Evolutionary conservation across 2,329 filamentous ascomycete species (phyloP).

Genomic region (Fusarium staphyleae): DNA sequence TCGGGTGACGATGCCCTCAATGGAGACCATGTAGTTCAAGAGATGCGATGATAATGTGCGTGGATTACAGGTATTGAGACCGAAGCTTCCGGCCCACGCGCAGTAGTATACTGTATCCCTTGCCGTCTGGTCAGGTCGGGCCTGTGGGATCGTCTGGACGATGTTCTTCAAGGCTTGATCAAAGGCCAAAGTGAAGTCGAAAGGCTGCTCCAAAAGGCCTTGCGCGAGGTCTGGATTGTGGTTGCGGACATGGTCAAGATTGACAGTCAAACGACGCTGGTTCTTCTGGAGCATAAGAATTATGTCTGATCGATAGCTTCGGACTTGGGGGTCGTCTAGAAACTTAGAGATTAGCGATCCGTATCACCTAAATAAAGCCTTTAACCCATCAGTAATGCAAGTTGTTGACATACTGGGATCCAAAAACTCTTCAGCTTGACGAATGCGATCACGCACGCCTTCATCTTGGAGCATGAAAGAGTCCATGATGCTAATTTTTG

Average conservation of each 20-base stretch:
- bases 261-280: slow-evolving; percentile 71
- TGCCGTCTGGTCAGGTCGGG: slow-evolving; percentile 76
- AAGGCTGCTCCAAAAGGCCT: slow-evolving; percentile 81
- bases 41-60: slow-evolving; percentile 88
- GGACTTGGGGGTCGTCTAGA: slow-evolving; percentile 59
- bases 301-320: slow-evolving; percentile 90
- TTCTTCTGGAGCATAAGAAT: slow-evolving; percentile 76
- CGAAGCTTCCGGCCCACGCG: slow-evolving; percentile 96
- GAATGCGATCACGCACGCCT: slow-evolving; percentile 81
- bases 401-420: slow-evolving; percentile 76
- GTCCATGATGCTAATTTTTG: slow-evolving; percentile 64
- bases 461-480: slow-evolving; percentile 81
- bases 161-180: slow-evolving; percentile 90
- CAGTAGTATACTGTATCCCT: slow-evolving; percentile 92
- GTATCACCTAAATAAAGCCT: not conserved
- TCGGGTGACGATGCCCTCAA: slow-evolving; percentile 97
- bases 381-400: not conserved
- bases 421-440: slow-evolving; percentile 88
- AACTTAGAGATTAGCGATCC: slow-evolving; percentile 15
- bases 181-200: slow-evolving; percentile 88
- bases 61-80: slow-evolving; percentile 92
- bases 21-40: slow-evolving; percentile 94
- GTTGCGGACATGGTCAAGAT: slow-evolving; percentile 88
- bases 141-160: slow-evolving; percentile 78
- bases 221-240: slow-evolving; percentile 84